Conservation (phyloP, 202 grass and related monocot species). For the Miscanthus sacchariflorus region DNA sequence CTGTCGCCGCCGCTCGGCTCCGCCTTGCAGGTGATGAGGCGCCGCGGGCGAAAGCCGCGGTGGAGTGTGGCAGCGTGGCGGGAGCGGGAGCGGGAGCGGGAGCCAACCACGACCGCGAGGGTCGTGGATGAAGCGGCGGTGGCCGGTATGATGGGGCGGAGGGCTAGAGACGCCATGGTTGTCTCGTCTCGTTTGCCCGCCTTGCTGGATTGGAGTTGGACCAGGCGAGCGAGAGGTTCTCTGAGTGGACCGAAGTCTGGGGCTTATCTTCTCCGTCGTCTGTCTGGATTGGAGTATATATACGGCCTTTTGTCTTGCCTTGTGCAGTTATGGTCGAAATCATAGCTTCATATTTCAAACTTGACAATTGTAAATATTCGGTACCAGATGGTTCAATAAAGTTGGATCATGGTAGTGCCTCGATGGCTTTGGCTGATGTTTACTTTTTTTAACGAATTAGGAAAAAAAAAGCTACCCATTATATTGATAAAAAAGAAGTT, state of each 20-base stretch:
- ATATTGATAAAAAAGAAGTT: too few relatives aligned
- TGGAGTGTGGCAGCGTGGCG: neutral
- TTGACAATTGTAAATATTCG: too few relatives aligned
- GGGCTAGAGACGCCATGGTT: slow-evolving; percentile 42
- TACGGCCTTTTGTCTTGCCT: too few relatives aligned
- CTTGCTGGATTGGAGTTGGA: neutral
- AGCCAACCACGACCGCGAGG: neutral
- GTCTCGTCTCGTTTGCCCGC: neutral
- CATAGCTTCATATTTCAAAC: too few relatives aligned
- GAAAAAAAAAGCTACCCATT: too few relatives aligned
- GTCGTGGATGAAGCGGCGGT: neutral
- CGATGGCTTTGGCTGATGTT: too few relatives aligned
- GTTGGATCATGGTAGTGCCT: too few relatives aligned
- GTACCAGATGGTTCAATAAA: too few relatives aligned
- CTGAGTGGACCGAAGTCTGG: neutral
- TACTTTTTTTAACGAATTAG: too few relatives aligned
- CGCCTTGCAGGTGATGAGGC: slow-evolving; percentile 54
- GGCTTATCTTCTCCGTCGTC: neutral
- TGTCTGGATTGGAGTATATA: neutral
- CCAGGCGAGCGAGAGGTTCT: neutral
- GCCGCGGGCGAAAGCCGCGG: neutral
- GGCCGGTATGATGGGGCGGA: slow-evolving; percentile 20
- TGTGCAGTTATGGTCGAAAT: too few relatives aligned
- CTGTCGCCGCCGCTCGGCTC: slow-evolving; percentile 45
- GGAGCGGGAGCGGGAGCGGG: neutral